Conservation (phyloP, 441 rosid genomes). For the Breynia disticha region DNA sequence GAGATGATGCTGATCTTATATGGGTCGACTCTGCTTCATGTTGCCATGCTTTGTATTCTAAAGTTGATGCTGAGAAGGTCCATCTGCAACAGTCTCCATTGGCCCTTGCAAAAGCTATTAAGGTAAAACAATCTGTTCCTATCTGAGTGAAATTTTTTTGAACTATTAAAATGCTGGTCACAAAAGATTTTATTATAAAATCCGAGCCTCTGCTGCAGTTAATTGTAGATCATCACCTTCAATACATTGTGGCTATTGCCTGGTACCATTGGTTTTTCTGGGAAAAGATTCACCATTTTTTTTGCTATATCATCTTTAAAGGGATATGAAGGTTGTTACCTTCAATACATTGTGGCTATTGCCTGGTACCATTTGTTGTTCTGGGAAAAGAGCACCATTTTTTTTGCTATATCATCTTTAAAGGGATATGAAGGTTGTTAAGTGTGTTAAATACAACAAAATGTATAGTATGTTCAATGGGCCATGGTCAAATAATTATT, state of each 20-base stretch:
- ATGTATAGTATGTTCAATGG: too few relatives aligned
- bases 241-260: too few relatives aligned
- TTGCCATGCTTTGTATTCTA: constrained; percentile 84
- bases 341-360: too few relatives aligned
- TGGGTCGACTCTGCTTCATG: constrained; percentile 85
- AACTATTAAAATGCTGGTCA: not conserved
- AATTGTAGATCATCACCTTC: too few relatives aligned
- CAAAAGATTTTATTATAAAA: not conserved
- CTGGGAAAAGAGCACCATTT: too few relatives aligned
- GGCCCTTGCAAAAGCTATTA: constrained; percentile 86
- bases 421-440: not conserved
- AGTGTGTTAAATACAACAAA: too few relatives aligned
- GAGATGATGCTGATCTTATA: constrained; percentile 31
- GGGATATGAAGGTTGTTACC: not conserved
- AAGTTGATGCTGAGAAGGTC: constrained; percentile 62
- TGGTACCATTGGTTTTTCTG: too few relatives aligned
- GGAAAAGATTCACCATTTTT: not conserved
- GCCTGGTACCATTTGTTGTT: too few relatives aligned
- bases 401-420: not conserved
- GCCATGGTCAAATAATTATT: too few relatives aligned
- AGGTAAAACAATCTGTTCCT: constrained; percentile 37
- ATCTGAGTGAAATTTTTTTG: not conserved
- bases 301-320: not conserved
- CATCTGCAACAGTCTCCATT: constrained; percentile 72
- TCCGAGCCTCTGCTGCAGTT: too few relatives aligned